Percentiles rank a stretch among this genome's conserved stretches.
phyloP scores from a whole-genome alignment of 441 rosid species.

The Brassica balearica region DNA sequence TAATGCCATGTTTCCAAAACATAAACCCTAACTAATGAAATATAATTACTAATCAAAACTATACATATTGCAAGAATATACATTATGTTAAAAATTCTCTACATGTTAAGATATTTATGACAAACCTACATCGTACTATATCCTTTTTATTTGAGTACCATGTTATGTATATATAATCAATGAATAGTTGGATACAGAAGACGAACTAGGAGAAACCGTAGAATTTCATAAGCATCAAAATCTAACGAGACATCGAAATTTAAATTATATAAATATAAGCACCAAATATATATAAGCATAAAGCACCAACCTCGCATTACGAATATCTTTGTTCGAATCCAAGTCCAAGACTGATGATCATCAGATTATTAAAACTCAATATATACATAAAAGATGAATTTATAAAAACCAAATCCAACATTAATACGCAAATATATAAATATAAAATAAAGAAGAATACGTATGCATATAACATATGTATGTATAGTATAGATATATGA shows the following conservation, averaged over 20 bases:
- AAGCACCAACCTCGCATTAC: constrained; percentile 9
- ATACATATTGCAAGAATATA: constrained; percentile 2
- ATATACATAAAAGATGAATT: constrained; percentile 27
- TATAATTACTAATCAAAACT: background rate
- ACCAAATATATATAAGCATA: constrained; percentile 7
- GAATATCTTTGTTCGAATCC: constrained; percentile 28
- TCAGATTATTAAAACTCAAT: constrained; percentile 16
- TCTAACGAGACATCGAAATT: constrained; percentile 12
- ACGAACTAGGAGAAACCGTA: background rate
- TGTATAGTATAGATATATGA: constrained; percentile 19
- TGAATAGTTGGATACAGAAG: background rate
- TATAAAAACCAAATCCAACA: constrained; percentile 30
- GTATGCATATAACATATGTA: constrained; percentile 34
- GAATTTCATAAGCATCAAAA: constrained; percentile 16
- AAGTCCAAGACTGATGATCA: constrained; percentile 5
- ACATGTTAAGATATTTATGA: background rate
- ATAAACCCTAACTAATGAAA: constrained; percentile 20
- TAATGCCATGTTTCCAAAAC: background rate
- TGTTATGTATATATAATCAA: constrained; percentile 12
- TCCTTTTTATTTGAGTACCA: background rate
- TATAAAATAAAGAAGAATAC: background rate
- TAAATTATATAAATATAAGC: background rate
- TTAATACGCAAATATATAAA: background rate
- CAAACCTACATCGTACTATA: background rate
- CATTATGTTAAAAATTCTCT: background rate